These are phyloP conservation scores for Anthostomella pinea DNA, from an alignment of 2,329 filamentous ascomycete genomes.

Conservation along the genomic window DNA sequence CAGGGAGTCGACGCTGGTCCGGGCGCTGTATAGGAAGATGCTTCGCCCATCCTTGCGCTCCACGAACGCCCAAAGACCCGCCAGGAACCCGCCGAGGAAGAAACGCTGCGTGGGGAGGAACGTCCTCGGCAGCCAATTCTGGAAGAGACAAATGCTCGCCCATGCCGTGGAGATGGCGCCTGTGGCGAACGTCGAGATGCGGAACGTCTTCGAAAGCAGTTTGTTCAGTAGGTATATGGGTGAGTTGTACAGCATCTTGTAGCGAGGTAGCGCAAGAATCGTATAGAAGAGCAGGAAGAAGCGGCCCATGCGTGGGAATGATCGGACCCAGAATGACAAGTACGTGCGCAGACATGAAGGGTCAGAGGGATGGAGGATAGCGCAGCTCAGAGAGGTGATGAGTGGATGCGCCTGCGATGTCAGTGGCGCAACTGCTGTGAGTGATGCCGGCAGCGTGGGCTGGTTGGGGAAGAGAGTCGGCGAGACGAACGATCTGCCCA, in stretches of 20 bases:
- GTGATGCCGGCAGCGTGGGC: conserved; percentile 61
- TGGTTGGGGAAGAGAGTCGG: conserved; percentile 81
- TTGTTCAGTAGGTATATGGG: conserved; percentile 66
- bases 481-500: conserved; percentile 67
- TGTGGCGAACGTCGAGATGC: conserved; percentile 74
- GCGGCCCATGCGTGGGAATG: conserved; percentile 75
- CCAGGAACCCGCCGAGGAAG: conserved; percentile 83
- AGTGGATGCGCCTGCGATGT: conserved; percentile 83
- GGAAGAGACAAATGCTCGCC: conserved; percentile 88
- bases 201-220: conserved; percentile 67
- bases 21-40: conserved; percentile 75
- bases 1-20: conserved; percentile 74
- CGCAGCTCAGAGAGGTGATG: conserved; percentile 82
- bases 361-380: conserved; percentile 80
- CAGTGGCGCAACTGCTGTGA: conserved; percentile 71
- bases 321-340: conserved; percentile 79
- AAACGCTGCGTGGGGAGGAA: conserved; percentile 80
- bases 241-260: conserved; percentile 64
- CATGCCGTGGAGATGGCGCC: conserved; percentile 83
- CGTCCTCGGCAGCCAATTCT: conserved; percentile 69
- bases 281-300: conserved; percentile 75
- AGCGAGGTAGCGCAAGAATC: conserved; percentile 65
- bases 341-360: conserved; percentile 87
- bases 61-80: conserved; percentile 81
- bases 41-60: conserved; percentile 62